phyloP scores from a whole-genome alignment of 23 red algal species.

The Cyanidium caldarium region DNA sequence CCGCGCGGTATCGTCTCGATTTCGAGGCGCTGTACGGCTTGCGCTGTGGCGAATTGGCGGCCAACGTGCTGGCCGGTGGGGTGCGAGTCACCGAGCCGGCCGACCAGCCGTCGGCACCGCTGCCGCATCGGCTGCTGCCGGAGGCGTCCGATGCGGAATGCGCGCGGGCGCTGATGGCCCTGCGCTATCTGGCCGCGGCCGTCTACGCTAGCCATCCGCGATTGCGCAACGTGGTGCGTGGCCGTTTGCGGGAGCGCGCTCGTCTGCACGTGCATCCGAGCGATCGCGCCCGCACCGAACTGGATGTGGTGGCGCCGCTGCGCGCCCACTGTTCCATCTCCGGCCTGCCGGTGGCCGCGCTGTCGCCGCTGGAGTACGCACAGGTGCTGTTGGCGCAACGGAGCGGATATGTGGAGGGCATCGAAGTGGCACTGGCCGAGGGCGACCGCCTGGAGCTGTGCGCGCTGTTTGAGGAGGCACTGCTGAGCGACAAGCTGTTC shows the following conservation, averaged over 20 bases:
- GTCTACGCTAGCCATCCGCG: not conserved
- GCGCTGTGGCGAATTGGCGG: not conserved
- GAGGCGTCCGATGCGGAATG: not conserved
- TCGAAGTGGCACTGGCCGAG: not conserved
- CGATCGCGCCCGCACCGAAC: not conserved
- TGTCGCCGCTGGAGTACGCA: not conserved
- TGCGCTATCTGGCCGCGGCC: not conserved
- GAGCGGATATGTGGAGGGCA: not conserved
- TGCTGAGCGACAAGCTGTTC: not conserved
- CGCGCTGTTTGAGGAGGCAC: not conserved
- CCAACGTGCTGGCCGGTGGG: conserved; percentile 3
- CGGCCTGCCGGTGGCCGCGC: not conserved
- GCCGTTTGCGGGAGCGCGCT: not conserved
- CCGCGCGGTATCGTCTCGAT: not conserved
- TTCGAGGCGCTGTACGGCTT: not conserved
- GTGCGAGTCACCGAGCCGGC: not conserved
- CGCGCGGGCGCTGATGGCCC: not conserved
- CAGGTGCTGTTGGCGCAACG: not conserved
- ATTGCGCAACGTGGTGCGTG: not conserved
- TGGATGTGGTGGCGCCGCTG: not conserved
- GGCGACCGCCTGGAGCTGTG: not conserved
- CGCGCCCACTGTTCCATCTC: not conserved
- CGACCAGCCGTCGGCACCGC: not conserved
- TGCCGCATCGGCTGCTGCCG: not conserved
- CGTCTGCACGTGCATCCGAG: not conserved